Evolutionary conservation across 192 early-diverging fungal species (phyloP), one percentile per base, ranked within the genome.

Genomic region (Endogone sp.): DNA sequence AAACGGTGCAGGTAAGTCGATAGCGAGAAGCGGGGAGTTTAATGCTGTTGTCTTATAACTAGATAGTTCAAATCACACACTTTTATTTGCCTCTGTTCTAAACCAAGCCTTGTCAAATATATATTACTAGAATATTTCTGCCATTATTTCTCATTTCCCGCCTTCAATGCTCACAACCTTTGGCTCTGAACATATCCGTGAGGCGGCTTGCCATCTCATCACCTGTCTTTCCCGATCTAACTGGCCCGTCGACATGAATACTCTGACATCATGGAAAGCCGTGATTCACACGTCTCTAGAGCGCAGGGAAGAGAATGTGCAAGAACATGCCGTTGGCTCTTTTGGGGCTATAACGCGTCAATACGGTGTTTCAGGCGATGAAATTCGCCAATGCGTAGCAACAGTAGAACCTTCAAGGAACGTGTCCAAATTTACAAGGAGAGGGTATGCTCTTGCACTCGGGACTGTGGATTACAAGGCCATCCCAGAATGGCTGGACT

Each of bases 371-470:
- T 44, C 54, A 3, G 29, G 55, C 28, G 27, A 64, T 8, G 84
- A 84, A 27, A 56, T 86, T 22, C 66, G 82, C 32, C 57, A 71
- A 4, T 72, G 62, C 22, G 27, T 91, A 0, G 30, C 69, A 2
- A 68, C 71, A 16, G 62, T 77, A 8, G 24, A 56, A 9, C 59
- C 74, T 2, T 66, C 70, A 29, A 66, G 75, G 24, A 82, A 90
- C 26, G 64, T 75, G 11, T 75, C 84, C 1, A 49, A 49, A 16
- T 49, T 49, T 68, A 79, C 69, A 3, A 66, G 84, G 29, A 74
- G 91, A 63, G 91, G 92, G 11, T 90, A 79, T 78, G 81, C 80
- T n/a, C 63, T 89, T 31, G 88, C 86, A 3, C 68, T 91, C 28
- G 91, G 91, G 3, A 76, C 78, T 3, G 69, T 93, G 54, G 69